Conservation (phyloP, 2,329 filamentous ascomycete species). For the Aspergillus chevalieri region DNA sequence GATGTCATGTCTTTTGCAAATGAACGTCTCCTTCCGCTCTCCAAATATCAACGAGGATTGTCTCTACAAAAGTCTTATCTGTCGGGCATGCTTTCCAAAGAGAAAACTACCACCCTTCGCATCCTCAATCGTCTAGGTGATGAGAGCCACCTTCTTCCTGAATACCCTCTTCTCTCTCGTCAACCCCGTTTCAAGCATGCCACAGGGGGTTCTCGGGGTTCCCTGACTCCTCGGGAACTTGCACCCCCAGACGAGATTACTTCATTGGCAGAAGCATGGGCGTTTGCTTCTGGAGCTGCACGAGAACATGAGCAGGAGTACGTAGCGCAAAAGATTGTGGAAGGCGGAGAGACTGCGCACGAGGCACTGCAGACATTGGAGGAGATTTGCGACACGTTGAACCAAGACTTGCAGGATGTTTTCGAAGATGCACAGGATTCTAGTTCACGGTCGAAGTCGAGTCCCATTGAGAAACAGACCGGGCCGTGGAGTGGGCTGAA, state of each 20-base stretch:
- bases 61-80: constrained; percentile 34
- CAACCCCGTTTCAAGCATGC: constrained; percentile 33
- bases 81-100: constrained; percentile 32
- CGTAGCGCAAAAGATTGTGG: constrained; percentile 26
- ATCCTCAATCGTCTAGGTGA: constrained; percentile 35
- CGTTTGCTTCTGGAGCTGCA: constrained; percentile 34
- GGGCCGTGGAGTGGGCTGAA: constrained; percentile 35
- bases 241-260: constrained; percentile 26
- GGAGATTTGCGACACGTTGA: constrained; percentile 28
- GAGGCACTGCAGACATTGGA: constrained; percentile 24
- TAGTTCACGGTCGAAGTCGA: constrained; percentile 11
- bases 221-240: constrained; percentile 9
- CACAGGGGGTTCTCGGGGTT: constrained; percentile 18
- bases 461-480: constrained; percentile 17
- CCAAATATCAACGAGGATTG: constrained; percentile 31
- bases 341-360: constrained; percentile 25
- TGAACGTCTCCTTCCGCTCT: constrained; percentile 28
- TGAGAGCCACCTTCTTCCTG: constrained; percentile 39
- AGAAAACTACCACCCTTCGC: constrained; percentile 30
- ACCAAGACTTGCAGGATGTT: constrained; percentile 27
- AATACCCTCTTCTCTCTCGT: constrained; percentile 32
- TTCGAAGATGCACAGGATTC: constrained; percentile 12
- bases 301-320: constrained; percentile 24
- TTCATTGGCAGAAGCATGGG: constrained; percentile 33
- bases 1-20: constrained; percentile 28